Base-by-base conservation (phyloP, 2,329 filamentous ascomycete genomes). In the Nigrograna mackinnonii region DNA sequence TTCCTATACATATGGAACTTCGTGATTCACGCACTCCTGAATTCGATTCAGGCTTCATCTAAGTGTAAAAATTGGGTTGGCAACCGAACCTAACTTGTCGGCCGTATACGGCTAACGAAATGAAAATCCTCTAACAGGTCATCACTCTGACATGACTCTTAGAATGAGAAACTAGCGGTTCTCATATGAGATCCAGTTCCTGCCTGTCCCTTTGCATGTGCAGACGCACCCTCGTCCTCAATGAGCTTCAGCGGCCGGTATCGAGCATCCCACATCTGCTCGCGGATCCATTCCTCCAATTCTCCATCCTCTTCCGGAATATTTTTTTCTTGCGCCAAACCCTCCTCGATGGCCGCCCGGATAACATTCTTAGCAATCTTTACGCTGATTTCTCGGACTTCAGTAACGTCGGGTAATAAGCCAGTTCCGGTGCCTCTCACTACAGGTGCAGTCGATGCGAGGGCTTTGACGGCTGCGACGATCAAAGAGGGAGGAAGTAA, bases 191-290 rank as follows among this genome's bases (percentile, higher is more conserved):
- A 58, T 6, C 50, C 56, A 9, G 54, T 62, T 1, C 80, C 79
- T 49, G 81, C 62, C 66, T 84, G 77, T 0, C 81, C 83, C 64
- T 68, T 84, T 0, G 84, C 85, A 50, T 75, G 68, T n/a, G 80
- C 72, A 35, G 74, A 78, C 1, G 84, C 83, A 0, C 62, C 64
- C 4, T 71, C 67, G 20, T 73, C 68, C 16, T 52, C 69, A 4
- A 89, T 82, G 24, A 76, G 72, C 60, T 76, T 79, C 52, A 90
- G 62, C 1, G 81, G 79, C 19, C 86, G 68, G 62, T 91, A 92
- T 36, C 75, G 76, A 0, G 87, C 78, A 48, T 86, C 74, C 88
- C 87, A 91, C 87, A 91, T 91, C 73, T 91, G 87, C 69, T 84
- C 84, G 19, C 77, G 66, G 45, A 91, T 84, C 87, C 87, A 92